Evolutionary conservation across 352 stramenopile genomes (phyloP), one percentile per base, ranked within the genome.

Genomic region (Aphanomyces cochlioides): DNA sequence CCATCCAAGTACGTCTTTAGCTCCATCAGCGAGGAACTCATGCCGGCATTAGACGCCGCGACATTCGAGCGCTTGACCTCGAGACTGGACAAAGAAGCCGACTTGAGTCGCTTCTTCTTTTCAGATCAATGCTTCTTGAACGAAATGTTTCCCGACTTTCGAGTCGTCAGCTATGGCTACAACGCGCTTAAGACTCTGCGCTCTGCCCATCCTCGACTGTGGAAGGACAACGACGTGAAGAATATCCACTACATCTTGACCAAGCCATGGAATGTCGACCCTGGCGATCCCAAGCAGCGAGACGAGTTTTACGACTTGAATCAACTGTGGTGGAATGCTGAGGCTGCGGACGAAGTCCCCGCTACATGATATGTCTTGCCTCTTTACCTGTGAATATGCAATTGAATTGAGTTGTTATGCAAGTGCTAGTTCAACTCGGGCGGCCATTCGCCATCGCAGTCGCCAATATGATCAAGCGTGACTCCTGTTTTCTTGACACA

Each of bases 91-190:
- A 28, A 28, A 28, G 40, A 69, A 69, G 6, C 13, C 8, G 19
- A 61, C 50, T 28, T 69, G 40, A 38, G 15, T 4, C 63, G 63
- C 4, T 69, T 69, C 37, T 5, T 47, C 7, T 69, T 69, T 69
- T n/a, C 63, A 4, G 63, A 69, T n/a, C 63, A 69, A 41, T 69
- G 63, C 63, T 69, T 69, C 38, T 28, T 69, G 34, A 69, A 69
- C 36, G 63, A 69, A 61, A 47, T 28, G 2, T 69, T 69, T n/a
- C 63, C 63, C 47, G 28, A 69, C 36, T 69, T 69, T 47, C 36
- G 15, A 41, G 38, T 61, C 37, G 63, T 28, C 13, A 65, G 40
- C 10, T 69, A 69, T 36, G 15, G 15, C 6, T 69, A 48, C 15
- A 69, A 69, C 38, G 63, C 63, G 36, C 37, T 69, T 0, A 69